Conservation (phyloP, 371 early-diverging fungal species). For the Circinella umbellata region DNA sequence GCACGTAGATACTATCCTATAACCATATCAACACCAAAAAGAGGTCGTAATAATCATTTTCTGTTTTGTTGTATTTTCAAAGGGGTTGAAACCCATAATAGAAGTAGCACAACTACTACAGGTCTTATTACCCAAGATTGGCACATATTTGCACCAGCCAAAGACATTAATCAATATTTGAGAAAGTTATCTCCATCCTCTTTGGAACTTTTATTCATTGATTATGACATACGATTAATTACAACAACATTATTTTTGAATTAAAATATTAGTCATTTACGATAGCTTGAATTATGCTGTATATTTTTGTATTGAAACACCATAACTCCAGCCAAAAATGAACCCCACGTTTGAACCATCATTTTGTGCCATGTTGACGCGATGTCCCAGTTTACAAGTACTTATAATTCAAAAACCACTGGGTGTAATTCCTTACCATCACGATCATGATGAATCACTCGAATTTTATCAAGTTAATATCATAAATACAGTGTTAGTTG, state of each 20-base stretch:
- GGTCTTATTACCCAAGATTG: not conserved
- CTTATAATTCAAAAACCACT: not conserved
- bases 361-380: not conserved
- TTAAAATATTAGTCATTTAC: not conserved
- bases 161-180: not conserved
- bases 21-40: no score
- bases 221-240: not conserved
- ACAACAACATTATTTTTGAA: not conserved
- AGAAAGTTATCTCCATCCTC: not conserved
- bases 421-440: not conserved
- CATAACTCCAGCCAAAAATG: not conserved
- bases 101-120: not conserved
- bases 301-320: not conserved
- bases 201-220: not conserved
- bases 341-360: not conserved
- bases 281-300: slow-evolving; percentile 1
- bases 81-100: not conserved
- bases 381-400: not conserved
- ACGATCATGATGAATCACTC: not conserved
- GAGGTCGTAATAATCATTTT: not conserved
- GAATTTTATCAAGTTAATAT: not conserved
- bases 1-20: not conserved
- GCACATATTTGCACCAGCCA: not conserved
- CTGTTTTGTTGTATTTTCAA: not conserved
- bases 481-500: not conserved